Evolutionary conservation across 2,329 filamentous ascomycete genomes (phyloP).

Genomic region (Cercospora sp.): DNA sequence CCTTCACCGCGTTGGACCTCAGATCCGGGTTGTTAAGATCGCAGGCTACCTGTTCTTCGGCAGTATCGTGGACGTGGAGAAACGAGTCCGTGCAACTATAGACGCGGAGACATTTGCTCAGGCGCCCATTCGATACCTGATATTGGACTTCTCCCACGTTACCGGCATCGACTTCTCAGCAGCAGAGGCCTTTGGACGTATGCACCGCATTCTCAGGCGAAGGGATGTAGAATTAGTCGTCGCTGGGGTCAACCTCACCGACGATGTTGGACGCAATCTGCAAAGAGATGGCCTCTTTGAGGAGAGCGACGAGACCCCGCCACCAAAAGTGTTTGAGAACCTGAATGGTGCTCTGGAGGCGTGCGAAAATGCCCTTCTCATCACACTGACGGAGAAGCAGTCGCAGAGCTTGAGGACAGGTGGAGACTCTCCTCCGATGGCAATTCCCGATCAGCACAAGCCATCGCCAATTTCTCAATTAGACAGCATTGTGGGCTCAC

Average conservation of each 20-base stretch:
- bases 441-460: slow-evolving; percentile 32
- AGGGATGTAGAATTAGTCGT: slow-evolving; percentile 79
- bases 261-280: slow-evolving; percentile 74
- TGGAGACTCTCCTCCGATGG: slow-evolving; percentile 49
- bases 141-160: slow-evolving; percentile 86
- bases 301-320: slow-evolving; percentile 61
- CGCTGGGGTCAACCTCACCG: slow-evolving; percentile 75
- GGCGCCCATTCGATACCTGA: slow-evolving; percentile 81
- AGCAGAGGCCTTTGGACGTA: slow-evolving; percentile 89
- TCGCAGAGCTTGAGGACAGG: slow-evolving; percentile 44
- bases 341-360: slow-evolving; percentile 91
- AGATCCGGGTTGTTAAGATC: slow-evolving; percentile 89
- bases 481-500: slow-evolving; percentile 62
- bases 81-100: slow-evolving; percentile 77
- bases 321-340: slow-evolving; percentile 72
- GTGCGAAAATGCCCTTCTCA: slow-evolving; percentile 91
- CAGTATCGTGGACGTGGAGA: slow-evolving; percentile 93
- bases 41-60: slow-evolving; percentile 97
- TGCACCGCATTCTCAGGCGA: slow-evolving; percentile 77
- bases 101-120: slow-evolving; percentile 76
- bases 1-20: slow-evolving; percentile 77
- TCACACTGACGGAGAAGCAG: slow-evolving; percentile 42
- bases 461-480: slow-evolving; percentile 30
- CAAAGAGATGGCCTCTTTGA: slow-evolving; percentile 80
- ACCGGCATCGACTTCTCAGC: slow-evolving; percentile 95